These are phyloP conservation scores for Letharia columbiana DNA, from an alignment of 495 filamentous ascomycete genomes.

Conservation along the genomic window DNA sequence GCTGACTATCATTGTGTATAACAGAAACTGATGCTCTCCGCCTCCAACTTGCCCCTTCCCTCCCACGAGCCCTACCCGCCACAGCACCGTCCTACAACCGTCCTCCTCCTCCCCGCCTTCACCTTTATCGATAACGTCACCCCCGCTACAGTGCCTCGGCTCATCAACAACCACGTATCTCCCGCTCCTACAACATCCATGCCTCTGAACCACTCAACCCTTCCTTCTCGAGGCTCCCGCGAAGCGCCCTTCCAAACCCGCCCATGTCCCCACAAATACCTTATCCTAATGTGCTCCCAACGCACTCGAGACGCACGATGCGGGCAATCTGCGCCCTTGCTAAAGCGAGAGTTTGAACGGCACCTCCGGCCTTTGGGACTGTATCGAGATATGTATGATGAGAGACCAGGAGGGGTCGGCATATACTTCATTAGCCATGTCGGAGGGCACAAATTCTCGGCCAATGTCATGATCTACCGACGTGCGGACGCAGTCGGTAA, in stretches of 20 bases:
- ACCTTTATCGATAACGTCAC: conserved; percentile 79
- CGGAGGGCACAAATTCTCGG: conserved; percentile 88
- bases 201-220: conserved; percentile 39
- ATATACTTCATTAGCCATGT: conserved; percentile 96
- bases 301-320: conserved; percentile 88
- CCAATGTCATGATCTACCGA: conserved; percentile 87
- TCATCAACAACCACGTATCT: conserved; percentile 67
- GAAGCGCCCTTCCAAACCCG: conserved; percentile 52
- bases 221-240: conserved; percentile 22
- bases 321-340: conserved; percentile 81
- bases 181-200: conserved; percentile 64
- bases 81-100: conserved; percentile 62
- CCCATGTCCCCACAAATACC: conserved; percentile 67
- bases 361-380: conserved; percentile 78
- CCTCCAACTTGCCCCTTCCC: conserved; percentile 83
- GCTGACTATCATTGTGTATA: conserved; percentile 8
- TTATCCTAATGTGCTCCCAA: conserved; percentile 92
- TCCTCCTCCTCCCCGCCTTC: conserved; percentile 84
- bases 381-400: conserved; percentile 79
- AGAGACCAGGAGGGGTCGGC: conserved; percentile 79
- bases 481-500: conserved; percentile 50
- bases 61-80: conserved; percentile 44
- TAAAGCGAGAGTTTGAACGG: conserved; percentile 78
- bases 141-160: conserved; percentile 58
- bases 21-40: conserved; percentile 82